Evolutionary conservation across 208 protist species (phyloP), one percentile per base, ranked within the genome.

Genomic region (Wallacemonas collosoma): DNA sequence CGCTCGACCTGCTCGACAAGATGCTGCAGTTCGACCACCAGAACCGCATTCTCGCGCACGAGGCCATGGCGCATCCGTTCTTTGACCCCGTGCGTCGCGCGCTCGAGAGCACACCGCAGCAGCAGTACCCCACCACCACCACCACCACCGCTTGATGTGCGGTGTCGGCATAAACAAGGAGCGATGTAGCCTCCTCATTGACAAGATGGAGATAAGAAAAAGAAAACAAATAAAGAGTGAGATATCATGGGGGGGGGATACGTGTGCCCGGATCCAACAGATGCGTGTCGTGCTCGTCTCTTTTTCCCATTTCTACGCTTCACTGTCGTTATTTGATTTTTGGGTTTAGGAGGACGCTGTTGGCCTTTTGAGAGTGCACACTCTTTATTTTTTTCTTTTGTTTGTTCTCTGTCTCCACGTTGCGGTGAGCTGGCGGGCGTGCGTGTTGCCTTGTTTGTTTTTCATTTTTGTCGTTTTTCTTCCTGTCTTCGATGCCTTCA

Each of bases 1-100:
- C 98, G 26, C 73, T 99, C 40, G 98, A 99, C 69, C 90, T 99
- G 40, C 75, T 99, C 14, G 95, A 99, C 58, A 93, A 91, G 71
- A 90, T 99, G 73, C 82, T 99, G 45, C 80, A 94, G 55, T 99
- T 98, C 75, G 98, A 99, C 75, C 98, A 98, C 70, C 85, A 97
- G 72, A 86, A 99, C 62, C 91, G 99, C 26, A 93, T 99, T 38
- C 95, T 97, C 1, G 97, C 98, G 2, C 75, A 91, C 48, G 99
- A 99, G 81, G 98, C 99, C 14, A 99, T 99, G 96, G 73, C 86
- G 35, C 99, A 99, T 74, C 96, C 98, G 7, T 99, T 99, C 73
- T 99, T 99, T 77, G 95, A 87, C 9, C 88, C 94, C 9, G 83
- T 99, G 2, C 89, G 93, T 2, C 63, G 82, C 4, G 81, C 65